Evolutionary conservation across 2,329 filamentous ascomycete genomes (phyloP).

Genomic region (Trichoderma asperellum): DNA sequence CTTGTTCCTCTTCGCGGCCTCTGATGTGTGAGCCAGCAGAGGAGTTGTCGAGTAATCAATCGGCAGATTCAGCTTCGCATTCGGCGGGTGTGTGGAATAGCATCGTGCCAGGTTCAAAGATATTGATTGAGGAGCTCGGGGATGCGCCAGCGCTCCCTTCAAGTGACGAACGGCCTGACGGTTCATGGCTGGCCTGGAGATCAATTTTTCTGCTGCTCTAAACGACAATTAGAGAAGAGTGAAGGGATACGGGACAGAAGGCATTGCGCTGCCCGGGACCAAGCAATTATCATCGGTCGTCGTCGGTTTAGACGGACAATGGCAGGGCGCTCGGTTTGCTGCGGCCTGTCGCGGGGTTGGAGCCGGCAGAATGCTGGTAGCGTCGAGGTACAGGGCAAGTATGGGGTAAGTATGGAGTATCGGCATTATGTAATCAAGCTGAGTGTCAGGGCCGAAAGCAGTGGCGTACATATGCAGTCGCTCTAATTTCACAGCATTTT

Average conservation of each 20-base stretch:
- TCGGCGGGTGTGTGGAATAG: conserved; percentile 62
- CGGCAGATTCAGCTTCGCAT: conserved; percentile 76
- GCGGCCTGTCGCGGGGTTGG: conserved; percentile 42
- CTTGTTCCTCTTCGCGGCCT: conserved; percentile 68
- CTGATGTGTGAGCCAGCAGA: conserved; percentile 78
- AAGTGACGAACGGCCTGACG: conserved; percentile 40
- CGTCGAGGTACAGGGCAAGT: neutral
- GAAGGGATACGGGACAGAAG: conserved; percentile 26
- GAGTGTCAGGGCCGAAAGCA: neutral
- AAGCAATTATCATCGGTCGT: conserved; percentile 27
- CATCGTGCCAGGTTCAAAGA: conserved; percentile 35
- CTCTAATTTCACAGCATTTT: too few relatives aligned
- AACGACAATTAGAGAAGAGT: conserved; percentile 21
- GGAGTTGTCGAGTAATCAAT: conserved; percentile 84
- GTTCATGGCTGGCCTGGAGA: conserved; percentile 37
- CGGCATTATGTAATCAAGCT: conserved; percentile 7
- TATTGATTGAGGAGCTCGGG: conserved; percentile 30
- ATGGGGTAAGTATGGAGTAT: conserved; percentile 5
- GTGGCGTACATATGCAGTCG: too few relatives aligned
- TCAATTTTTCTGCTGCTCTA: neutral
- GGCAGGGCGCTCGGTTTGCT: conserved; percentile 44
- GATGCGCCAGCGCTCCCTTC: conserved; percentile 36
- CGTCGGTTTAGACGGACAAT: conserved; percentile 35
- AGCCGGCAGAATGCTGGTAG: conserved; percentile 17
- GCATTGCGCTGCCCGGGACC: conserved; percentile 23